These are phyloP conservation scores for Suillus alpinus DNA, from an alignment of 768 basidiomycete species.

Conservation along the genomic window DNA sequence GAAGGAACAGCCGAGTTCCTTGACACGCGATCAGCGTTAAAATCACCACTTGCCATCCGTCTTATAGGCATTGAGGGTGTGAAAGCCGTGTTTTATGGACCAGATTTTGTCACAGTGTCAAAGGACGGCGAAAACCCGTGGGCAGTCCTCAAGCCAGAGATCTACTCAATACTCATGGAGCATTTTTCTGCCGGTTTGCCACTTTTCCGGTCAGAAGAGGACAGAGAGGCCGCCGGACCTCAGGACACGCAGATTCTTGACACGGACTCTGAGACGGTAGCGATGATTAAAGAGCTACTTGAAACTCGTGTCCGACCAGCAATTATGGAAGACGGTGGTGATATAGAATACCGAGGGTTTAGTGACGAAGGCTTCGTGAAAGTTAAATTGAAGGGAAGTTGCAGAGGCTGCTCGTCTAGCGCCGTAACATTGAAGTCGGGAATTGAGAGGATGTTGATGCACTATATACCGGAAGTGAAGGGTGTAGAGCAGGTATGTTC, in stretches of 20 bases:
- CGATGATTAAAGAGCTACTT: constrained; percentile 97
- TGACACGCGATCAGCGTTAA: constrained; percentile 78
- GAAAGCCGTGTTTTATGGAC: constrained; percentile 87
- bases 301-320: constrained; percentile 94
- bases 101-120: constrained; percentile 96
- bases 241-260: constrained; percentile 94
- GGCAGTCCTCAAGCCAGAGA: constrained; percentile 93
- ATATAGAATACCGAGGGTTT: constrained; percentile 94
- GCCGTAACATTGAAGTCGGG: constrained; percentile 95
- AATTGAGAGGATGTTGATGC: constrained; percentile 98
- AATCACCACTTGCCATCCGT: constrained; percentile 92
- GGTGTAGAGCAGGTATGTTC: constrained; percentile 77
- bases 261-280: constrained; percentile 93
- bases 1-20: constrained; percentile 93
- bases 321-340: constrained; percentile 98
- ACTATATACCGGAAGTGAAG: constrained; percentile 96
- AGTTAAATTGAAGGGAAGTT: constrained; percentile 94
- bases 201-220: constrained; percentile 82
- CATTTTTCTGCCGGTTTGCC: constrained; percentile 89
- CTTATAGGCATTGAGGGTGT: constrained; percentile 96
- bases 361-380: constrained; percentile 79
- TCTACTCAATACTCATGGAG: constrained; percentile 96
- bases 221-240: constrained; percentile 77
- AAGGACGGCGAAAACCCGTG: constrained; percentile 85
- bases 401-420: constrained; percentile 91